Conservation (phyloP, 2,329 filamentous ascomycete species). For the Colletotrichum kahawae region DNA sequence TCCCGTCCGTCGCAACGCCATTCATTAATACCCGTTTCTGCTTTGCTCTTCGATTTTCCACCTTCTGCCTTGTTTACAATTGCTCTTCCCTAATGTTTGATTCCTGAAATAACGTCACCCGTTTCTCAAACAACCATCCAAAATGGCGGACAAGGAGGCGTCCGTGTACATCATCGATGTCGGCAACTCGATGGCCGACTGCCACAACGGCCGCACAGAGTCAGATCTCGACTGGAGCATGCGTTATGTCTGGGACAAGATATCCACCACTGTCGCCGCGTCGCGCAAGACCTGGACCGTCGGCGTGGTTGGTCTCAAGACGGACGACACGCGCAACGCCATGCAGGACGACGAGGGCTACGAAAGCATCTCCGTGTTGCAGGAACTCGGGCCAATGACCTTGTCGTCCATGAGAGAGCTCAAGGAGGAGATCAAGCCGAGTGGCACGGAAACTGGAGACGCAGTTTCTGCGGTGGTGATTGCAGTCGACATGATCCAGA, state of each 20-base stretch:
- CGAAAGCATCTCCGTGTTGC: conserved; percentile 80
- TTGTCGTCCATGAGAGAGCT: conserved; percentile 75
- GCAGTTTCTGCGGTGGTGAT: conserved; percentile 87
- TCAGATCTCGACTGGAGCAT: conserved; percentile 89
- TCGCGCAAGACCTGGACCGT: conserved; percentile 72
- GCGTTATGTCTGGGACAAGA: conserved; percentile 93
- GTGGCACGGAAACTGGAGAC: conserved; percentile 74
- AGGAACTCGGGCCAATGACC: conserved; percentile 63
- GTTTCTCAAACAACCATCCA: conserved; percentile 23
- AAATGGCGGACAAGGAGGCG: conserved; percentile 92
- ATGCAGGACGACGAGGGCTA: conserved; percentile 76
- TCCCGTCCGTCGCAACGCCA: neutral
- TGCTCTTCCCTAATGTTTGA: neutral
- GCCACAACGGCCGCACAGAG: conserved; percentile 71
- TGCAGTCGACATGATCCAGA: conserved; percentile 84
- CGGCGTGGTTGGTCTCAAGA: conserved; percentile 83
- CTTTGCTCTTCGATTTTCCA: neutral
- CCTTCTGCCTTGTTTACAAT: neutral
- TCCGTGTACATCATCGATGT: conserved; percentile 92
- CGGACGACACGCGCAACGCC: conserved; percentile 75
- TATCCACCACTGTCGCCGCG: conserved; percentile 70
- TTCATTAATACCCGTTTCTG: neutral
- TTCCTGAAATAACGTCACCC: neutral
- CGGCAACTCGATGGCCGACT: conserved; percentile 81
- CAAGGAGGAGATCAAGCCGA: conserved; percentile 68